Base-by-base conservation (phyloP, 441 rosid species). In the Populus hybrid region DNA sequence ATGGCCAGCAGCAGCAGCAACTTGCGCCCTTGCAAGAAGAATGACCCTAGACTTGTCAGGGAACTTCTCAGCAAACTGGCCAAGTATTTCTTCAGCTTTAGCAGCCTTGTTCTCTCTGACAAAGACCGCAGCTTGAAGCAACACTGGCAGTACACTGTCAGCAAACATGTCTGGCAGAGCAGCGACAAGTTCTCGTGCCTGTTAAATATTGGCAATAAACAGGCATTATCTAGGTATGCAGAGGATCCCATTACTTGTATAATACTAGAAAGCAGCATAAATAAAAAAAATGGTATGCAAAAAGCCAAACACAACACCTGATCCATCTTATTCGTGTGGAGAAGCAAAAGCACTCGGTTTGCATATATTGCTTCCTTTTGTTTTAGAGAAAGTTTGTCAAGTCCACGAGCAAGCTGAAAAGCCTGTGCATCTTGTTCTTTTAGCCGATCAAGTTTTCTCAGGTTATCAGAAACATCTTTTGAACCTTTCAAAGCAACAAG, bases 151-250 rank as follows among this genome's bases (percentile, higher is more conserved):
- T 67, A 90, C 86, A 72, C 94, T 89, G 69, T 88, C 89, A 21
- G 90, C 86, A 84, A 90, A 91, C 81, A 87, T 79, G 50, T 84
- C 89, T 0, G 88, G 88, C 74, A 94, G 76, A 70, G 86, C 76
- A 77, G 93, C 87, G 74, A 87, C 95, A 77, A 90, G 86, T 83
- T 95, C 97, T 69, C 97, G 90, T 20, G 98, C 99, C 98, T 95
- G 93, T 70, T 75, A 63, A 80, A 74, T 66, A 73, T 75, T 59
- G 74, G n/a, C 69, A 80, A 78, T n/a, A 78, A 64, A 45, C 8
- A 64, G 21, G 73, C 35, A 35, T 33, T 18, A 66, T 53, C 72
- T 21, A 38, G n/a, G 6, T 4, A 68, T 7, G 56, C 28, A 35
- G 31, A 79, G 35, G 53, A 9, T 33, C 42, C 53, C 12, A 9